Percentiles rank a stretch among this genome's conserved stretches.
phyloP scores from a whole-genome alignment of 495 filamentous ascomycete species.

The Chaetomium cochliodes region DNA sequence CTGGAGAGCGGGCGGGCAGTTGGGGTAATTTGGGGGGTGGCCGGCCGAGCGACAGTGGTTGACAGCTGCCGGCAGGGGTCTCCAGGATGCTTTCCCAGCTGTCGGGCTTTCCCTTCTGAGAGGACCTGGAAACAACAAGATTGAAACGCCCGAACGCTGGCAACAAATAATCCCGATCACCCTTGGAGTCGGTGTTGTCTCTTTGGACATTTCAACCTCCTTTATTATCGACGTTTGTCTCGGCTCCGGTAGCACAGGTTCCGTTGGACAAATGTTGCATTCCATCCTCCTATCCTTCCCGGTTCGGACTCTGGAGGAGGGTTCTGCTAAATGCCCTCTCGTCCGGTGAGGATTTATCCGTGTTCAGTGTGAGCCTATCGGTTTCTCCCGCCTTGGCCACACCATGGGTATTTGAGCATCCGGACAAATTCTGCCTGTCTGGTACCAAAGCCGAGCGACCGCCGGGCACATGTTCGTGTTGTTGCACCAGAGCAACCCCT shows the following conservation, averaged over 20 bases:
- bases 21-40: slow-evolving; percentile 15
- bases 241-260: slow-evolving; percentile 9
- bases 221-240: neutral
- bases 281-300: slow-evolving; percentile 15
- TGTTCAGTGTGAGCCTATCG: slow-evolving; percentile 19
- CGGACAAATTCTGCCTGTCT: slow-evolving; percentile 21
- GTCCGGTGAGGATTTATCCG: slow-evolving; percentile 21
- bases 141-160: neutral
- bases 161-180: neutral
- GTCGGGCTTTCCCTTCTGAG: neutral
- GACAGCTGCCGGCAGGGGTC: neutral
- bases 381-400: slow-evolving; percentile 24
- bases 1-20: neutral
- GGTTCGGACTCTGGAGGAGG: neutral
- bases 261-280: slow-evolving; percentile 20
- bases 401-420: slow-evolving; percentile 18
- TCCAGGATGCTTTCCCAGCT: neutral
- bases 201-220: neutral
- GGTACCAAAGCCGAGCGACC: slow-evolving; percentile 13
- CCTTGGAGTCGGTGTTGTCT: neutral
- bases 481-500: neutral
- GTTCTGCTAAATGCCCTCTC: slow-evolving; percentile 8
- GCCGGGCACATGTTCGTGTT: neutral
- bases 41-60: neutral
- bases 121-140: no score